Percentiles rank a stretch among this genome's conserved stretches.
phyloP scores from a whole-genome alignment of 108 stramenopile species.

The Stephanodiscus triporus region DNA sequence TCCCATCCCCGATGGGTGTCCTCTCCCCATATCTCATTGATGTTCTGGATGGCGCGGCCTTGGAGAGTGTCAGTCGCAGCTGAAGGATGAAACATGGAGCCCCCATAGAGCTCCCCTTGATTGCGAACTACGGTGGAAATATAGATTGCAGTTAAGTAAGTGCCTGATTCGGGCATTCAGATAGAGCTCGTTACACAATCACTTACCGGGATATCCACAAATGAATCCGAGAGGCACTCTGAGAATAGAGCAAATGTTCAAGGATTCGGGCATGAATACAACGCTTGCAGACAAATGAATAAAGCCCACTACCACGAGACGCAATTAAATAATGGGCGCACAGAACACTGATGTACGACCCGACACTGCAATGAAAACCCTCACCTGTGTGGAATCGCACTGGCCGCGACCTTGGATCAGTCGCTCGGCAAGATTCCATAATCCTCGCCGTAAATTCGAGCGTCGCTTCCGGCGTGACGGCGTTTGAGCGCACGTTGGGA shows the following conservation, averaged over 20 bases:
- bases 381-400: slow-evolving; percentile 84
- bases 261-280: not conserved
- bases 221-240: slow-evolving; percentile 93
- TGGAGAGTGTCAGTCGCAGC: slow-evolving; percentile 83
- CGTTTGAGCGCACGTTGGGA: slow-evolving; percentile 33
- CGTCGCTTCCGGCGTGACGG: slow-evolving; percentile 45
- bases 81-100: slow-evolving; percentile 81
- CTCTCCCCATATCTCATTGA: slow-evolving; percentile 82
- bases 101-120: slow-evolving; percentile 84
- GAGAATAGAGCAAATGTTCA: slow-evolving; percentile 1
- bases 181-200: not conserved
- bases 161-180: not conserved
- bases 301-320: not conserved
- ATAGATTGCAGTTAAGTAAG: not conserved
- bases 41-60: slow-evolving; percentile 77
- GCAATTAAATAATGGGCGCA: not conserved
- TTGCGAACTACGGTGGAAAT: slow-evolving; percentile 24
- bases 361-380: slow-evolving; percentile 6
- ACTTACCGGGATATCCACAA: slow-evolving; percentile 79
- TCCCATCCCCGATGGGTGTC: slow-evolving; percentile 45
- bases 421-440: slow-evolving; percentile 83
- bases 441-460: slow-evolving; percentile 77
- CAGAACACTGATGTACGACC: not conserved
- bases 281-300: not conserved
- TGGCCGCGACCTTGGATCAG: slow-evolving; percentile 82